Percentiles rank a stretch among this genome's conserved stretches.
Evolutionary conservation across 495 filamentous ascomycete species (phyloP).

Genomic region (Clavariopsis aquatica): DNA sequence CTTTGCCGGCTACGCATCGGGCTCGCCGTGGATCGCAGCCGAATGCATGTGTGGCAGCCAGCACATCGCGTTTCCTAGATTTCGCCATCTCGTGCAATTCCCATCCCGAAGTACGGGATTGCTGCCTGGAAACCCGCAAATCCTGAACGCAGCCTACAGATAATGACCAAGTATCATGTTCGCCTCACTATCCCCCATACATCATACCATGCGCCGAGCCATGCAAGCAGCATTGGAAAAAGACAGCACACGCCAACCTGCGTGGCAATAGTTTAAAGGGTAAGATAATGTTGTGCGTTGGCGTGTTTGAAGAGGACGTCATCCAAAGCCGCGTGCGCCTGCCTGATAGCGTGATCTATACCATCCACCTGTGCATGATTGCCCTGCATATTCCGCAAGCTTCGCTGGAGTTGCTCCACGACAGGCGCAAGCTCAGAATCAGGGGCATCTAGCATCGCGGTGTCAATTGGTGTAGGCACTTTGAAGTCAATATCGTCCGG

Average conservation of each 20-base stretch:
- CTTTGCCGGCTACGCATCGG: conserved; percentile 14
- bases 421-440: conserved; percentile 44
- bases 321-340: conserved; percentile 55
- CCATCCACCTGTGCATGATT: conserved; percentile 57
- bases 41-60: neutral
- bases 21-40: conserved; percentile 12
- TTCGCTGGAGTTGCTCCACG: conserved; percentile 54
- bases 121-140: conserved; percentile 13
- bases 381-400: conserved; percentile 59
- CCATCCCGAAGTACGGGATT: conserved; percentile 23
- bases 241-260: conserved; percentile 18
- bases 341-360: conserved; percentile 54
- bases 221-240: conserved; percentile 16
- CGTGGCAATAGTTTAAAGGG: conserved; percentile 28
- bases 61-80: conserved; percentile 3
- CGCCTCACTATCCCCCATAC: conserved; percentile 3
- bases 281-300: conserved; percentile 32
- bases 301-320: conserved; percentile 36
- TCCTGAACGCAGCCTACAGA: conserved; percentile 17
- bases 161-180: conserved; percentile 18
- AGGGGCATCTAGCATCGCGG: conserved; percentile 27
- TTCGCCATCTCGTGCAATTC: conserved; percentile 7
- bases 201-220: conserved; percentile 24
- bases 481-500: conserved; percentile 38
- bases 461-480: neutral